phyloP scores from a whole-genome alignment of 2,329 filamentous ascomycete genomes.

The Scytalidium sp. region DNA sequence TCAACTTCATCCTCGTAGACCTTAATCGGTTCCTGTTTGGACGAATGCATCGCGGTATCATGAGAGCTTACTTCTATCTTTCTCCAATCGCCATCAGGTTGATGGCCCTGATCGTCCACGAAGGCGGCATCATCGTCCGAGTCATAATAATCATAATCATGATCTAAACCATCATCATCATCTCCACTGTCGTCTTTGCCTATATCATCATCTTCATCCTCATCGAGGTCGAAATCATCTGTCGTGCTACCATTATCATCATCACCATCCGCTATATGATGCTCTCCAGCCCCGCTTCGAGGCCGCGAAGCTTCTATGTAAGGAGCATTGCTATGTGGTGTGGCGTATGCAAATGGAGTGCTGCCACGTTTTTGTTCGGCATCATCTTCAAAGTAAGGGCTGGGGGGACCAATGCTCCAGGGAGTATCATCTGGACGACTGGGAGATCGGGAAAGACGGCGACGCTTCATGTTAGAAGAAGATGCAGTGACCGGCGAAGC shows the following conservation, averaged over 20 bases:
- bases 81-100: conserved; percentile 24
- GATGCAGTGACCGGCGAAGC: conserved; percentile 13
- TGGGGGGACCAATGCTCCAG: conserved; percentile 39
- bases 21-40: conserved; percentile 23
- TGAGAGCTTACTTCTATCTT: conserved; percentile 16
- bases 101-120: conserved; percentile 18
- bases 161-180: conserved; percentile 20
- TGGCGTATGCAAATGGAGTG: conserved; percentile 70
- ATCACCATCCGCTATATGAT: conserved; percentile 11
- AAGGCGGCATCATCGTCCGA: conserved; percentile 2
- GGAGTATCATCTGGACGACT: conserved; percentile 51
- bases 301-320: conserved; percentile 17
- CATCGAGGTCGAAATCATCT: conserved; percentile 11
- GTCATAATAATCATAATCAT: conserved; percentile 21
- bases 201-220: conserved; percentile 20
- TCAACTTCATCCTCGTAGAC: conserved; percentile 24
- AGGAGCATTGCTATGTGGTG: conserved; percentile 65
- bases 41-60: not conserved
- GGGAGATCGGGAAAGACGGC: conserved; percentile 52
- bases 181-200: conserved; percentile 15
- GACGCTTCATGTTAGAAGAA: conserved; percentile 20
- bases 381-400: conserved; percentile 24
- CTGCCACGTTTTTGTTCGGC: conserved; percentile 36
- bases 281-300: conserved; percentile 8
- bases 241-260: conserved; percentile 7